A percentile compares a stretch with the other conserved stretches of the same genome.
Evolutionary conservation across 2,329 filamentous ascomycete species (phyloP).

Genomic region (Byssothecium circinans): DNA sequence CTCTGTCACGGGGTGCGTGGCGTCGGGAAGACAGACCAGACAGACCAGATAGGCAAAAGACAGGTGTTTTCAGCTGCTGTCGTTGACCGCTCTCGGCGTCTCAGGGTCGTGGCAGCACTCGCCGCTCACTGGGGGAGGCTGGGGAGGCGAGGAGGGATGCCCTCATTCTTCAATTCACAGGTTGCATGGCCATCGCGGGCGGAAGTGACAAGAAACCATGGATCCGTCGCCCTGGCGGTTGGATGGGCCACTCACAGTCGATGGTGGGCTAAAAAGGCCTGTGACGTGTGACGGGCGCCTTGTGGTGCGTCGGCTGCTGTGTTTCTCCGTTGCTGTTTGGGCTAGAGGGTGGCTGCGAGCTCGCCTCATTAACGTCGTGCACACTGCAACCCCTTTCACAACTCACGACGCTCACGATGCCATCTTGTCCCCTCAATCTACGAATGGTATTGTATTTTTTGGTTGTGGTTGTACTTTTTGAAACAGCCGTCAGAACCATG

Average conservation of each 20-base stretch:
- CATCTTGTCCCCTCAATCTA: no score
- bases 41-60: not conserved
- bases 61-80: no score
- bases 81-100: not conserved
- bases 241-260: slow-evolving; percentile 16
- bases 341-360: not conserved
- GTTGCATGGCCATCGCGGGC: not conserved
- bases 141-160: not conserved
- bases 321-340: slow-evolving; percentile 2
- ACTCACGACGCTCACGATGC: not conserved
- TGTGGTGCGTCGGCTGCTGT: not conserved
- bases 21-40: not conserved
- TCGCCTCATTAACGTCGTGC: not conserved
- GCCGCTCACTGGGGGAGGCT: not conserved
- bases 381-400: not conserved
- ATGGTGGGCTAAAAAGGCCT: slow-evolving; percentile 6
- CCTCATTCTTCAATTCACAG: no score
- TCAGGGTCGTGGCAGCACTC: not conserved
- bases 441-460: no score
- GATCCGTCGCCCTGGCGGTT: slow-evolving; percentile 16
- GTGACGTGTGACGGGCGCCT: slow-evolving; percentile 16
- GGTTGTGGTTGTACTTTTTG: no score
- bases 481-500: no score
- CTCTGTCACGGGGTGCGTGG: no score
- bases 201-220: not conserved